Evolutionary conservation across 2,329 filamentous ascomycete genomes (phyloP), one percentile per base, ranked within the genome.

Genomic region (Fusarium newnesense): DNA sequence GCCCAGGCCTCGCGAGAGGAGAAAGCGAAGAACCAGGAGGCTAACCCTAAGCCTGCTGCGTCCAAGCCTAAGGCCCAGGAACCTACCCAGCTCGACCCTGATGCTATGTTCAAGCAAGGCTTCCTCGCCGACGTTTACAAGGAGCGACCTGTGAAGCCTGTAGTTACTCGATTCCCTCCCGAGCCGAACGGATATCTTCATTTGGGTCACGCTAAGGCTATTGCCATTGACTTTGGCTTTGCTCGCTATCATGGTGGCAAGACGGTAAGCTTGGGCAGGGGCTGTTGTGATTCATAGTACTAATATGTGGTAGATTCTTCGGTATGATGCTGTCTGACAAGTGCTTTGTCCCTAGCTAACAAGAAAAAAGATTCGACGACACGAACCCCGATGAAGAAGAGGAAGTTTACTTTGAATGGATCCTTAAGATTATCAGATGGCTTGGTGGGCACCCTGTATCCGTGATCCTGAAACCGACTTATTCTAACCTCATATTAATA

Each of bases 171-270:
- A 75, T 95, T 96, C 79, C 93, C 93, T 5, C 93, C 93, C 26
- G 93, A 96, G 83, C 96, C 96, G 53, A 98, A 98, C 81, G 96
- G 96, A 61, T 98, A 93, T 81, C 88, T 98, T 15, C 95, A 98
- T 80, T 93, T 98, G 76, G 96, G 96, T 26, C 96, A 98, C 80
- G 93, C 93, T 74, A 98, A 98, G 85, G 96, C 96, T 28, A 98
- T 98, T 81, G 93, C 94, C 1, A 91, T 98, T 82, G 98, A 98
- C 84, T 98, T 98, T 83, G 96, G 96, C 11, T 98, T 98, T 81
- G 96, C 96, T 19, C 90, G 89, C 79, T 91, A 92, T 79, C 93
- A 97, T 80, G 93, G 92, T 40, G 96, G 96, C 66, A 86, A 91
- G 70, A 82, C 79, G 52, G 79, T 80, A 70, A 79, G 76, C 53